Conservation (phyloP, 805 yeast genomes). For the Blastobotrys parvus region DNA sequence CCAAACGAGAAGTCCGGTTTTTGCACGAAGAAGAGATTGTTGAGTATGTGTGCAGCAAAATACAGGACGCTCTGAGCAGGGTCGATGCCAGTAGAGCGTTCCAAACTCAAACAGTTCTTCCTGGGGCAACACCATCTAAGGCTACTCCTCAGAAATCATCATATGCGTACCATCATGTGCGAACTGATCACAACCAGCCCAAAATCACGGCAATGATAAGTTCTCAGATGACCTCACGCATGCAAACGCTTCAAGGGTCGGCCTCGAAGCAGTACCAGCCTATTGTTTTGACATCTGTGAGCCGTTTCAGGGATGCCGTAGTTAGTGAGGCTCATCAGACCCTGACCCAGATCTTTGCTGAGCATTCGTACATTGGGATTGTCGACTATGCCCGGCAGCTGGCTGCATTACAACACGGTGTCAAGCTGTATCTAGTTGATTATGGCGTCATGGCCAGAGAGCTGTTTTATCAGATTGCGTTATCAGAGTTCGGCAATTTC, state of each 20-base stretch:
- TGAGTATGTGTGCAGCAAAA: conserved; percentile 41
- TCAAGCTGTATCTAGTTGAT: conserved; percentile 68
- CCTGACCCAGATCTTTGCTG: conserved; percentile 59
- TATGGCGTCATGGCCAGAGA: conserved; percentile 62
- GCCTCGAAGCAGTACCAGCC: not conserved
- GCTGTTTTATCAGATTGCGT: conserved; percentile 71
- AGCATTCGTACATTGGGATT: conserved; percentile 70
- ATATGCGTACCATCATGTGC: conserved; percentile 58
- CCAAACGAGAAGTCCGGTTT: conserved; percentile 86
- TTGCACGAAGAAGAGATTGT: conserved; percentile 80
- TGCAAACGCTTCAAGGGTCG: not conserved
- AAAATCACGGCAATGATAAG: conserved; percentile 32
- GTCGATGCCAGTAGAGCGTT: conserved; percentile 64
- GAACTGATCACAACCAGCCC: conserved; percentile 63
- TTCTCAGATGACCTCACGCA: not conserved
- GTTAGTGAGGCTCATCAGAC: conserved; percentile 39
- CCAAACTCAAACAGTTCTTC: conserved; percentile 50
- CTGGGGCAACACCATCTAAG: conserved; percentile 16
- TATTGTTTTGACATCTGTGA: conserved; percentile 30
- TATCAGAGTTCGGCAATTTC: conserved; percentile 73
- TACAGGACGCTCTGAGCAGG: conserved; percentile 44
- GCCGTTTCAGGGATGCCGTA: conserved; percentile 44
- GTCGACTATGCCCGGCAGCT: conserved; percentile 65
- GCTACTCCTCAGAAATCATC: conserved; percentile 23
- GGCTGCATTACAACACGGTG: conserved; percentile 78